Evolutionary conservation across 2,329 filamentous ascomycete species (phyloP), one percentile per base, ranked within the genome.

Genomic region (Verticillium nonalfalfae): DNA sequence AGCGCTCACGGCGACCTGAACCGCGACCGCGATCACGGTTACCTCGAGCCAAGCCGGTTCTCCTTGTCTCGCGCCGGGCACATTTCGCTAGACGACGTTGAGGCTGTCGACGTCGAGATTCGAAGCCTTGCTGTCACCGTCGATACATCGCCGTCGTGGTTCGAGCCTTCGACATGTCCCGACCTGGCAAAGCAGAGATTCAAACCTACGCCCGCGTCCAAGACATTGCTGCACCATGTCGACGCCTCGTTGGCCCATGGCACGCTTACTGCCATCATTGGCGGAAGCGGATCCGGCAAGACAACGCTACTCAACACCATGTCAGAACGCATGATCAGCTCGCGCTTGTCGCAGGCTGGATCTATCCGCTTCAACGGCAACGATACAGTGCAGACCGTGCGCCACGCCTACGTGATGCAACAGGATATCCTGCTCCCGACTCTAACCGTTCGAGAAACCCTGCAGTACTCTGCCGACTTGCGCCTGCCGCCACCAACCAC

Each of bases 391-490:
- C 76, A 81, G 33, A 78, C 76, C 61, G 76, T 88, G 56, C 76
- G 87, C 59, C 83, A 87, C 71, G 83, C 87, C 58, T 90, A 92
- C 76, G 89, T 90, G 21, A 90, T 89, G 81, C 88, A 93, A 70
- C 88, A 92, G 67, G 90, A 93, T 68, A 81, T 92, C 14, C 76
- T 93, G 1, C 78, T 92, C 0, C 87, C 90, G 0, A 89, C 88
- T 0, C 75, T 93, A 62, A 93, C 90, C 0, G 90, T 93, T 11
- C 80, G 90, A 40, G 90, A 93, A 71, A 93, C 90, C 0, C 74
- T 93, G 26, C 82, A 77, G 61, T 93, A 92, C 71, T 86, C 90
- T 2, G 90, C 90, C 2, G 85, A 91, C 68, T 74, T 93, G 60
- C 83, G 90, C 33, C 76, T 93, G 0, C 88, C 89, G 0, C 78